Base-by-base conservation (phyloP, 345 rosid species). In the Erysimum cheiranthoides region DNA sequence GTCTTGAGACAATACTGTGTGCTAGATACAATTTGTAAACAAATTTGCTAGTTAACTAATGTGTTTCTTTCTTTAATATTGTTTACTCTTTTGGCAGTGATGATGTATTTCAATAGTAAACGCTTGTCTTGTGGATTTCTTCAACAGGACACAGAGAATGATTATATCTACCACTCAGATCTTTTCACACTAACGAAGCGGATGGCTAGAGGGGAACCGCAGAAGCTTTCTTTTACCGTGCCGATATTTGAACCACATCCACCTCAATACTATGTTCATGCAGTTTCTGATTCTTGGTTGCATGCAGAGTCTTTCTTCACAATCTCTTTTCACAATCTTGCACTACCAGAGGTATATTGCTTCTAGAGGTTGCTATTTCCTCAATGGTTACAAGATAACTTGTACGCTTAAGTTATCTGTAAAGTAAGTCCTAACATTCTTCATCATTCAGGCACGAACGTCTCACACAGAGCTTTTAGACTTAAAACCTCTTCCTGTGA, bases 241-340 rank as follows among this genome's bases (percentile, higher is more conserved):
- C 98, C 98, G 6, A 92, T 94, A 76, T 94, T 94, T 83, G 98
- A 92, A 81, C 98, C 98, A 49, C 98, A 94, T 76, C 98, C 98
- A 30, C 96, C 97, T 1, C 98, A 94, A 72, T 94, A 92, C 84
- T 94, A 85, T 81, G 89, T 94, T 78, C 95, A 88, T 76, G 98
- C 97, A 61, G 89, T 94, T 57, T 94, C 98, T 73, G 98, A 94
- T 87, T 90, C 98, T 68, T 94, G 98, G 98, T 82, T 94, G 88
- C 90, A 86, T 58, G 88, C 98, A 28, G 98, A 94, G 84, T 84
- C 97, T 74, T 89, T 90, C 81, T 92, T 85, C 86, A 88, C 96
- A 61, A 89, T 94, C 71, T 88, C 98, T 27, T 94, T 94, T 82
- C 93, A 90, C 74, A 94, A 92, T 69, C 86, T 94, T 71, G 78